Percentiles rank a stretch among this genome's conserved stretches.
phyloP scores from a whole-genome alignment of 2,329 filamentous ascomycete genomes.

The Cladosporium colombiae region DNA sequence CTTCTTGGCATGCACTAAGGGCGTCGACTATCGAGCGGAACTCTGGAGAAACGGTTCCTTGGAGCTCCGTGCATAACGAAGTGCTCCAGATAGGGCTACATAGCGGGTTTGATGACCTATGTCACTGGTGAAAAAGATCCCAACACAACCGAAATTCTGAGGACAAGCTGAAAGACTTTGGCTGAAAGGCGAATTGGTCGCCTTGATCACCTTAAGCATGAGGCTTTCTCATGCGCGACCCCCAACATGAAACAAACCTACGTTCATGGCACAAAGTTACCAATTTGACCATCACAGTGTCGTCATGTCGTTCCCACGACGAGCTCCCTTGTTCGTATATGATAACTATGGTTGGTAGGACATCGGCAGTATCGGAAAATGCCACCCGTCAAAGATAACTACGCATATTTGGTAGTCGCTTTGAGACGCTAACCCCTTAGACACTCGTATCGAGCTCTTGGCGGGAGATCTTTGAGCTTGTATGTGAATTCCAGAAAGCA shows the following conservation, averaged over 20 bases:
- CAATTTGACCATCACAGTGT: not conserved
- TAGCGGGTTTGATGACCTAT: not conserved
- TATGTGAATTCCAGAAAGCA: not conserved
- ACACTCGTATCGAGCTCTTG: not conserved
- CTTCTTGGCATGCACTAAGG: slow-evolving; percentile 10
- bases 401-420: not conserved
- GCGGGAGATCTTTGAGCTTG: not conserved
- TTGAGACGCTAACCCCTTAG: not conserved
- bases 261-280: not conserved
- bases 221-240: not conserved
- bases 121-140: not conserved
- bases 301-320: not conserved
- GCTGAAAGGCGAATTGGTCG: not conserved
- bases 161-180: not conserved
- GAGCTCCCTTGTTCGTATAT: not conserved
- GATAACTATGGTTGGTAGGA: not conserved
- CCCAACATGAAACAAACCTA: not conserved
- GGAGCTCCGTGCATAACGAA: not conserved
- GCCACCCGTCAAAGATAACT: not conserved
- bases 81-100: not conserved
- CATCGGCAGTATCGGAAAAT: not conserved
- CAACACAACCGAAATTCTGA: not conserved
- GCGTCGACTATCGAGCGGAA: not conserved
- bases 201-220: not conserved
- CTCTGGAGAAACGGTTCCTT: slow-evolving; percentile 4